These are phyloP conservation scores for Naematelia aurantialba DNA, from an alignment of 768 basidiomycete species.

Conservation along the genomic window DNA sequence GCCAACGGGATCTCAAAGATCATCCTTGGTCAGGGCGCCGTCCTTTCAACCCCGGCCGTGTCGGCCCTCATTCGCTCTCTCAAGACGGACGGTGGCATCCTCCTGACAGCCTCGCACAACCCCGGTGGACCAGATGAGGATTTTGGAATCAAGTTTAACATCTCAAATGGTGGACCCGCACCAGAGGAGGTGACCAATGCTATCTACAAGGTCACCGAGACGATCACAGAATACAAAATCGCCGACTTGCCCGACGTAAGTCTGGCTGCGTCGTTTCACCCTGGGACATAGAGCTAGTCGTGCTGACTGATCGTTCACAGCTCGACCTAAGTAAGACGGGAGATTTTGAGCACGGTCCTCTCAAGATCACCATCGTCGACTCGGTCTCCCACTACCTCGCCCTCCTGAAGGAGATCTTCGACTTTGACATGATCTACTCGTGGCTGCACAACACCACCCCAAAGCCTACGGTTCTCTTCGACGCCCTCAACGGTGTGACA, in stretches of 20 bases:
- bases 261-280: constrained; percentile 15
- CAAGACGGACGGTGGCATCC: constrained; percentile 93
- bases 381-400: constrained; percentile 83
- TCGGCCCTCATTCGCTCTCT: constrained; percentile 94
- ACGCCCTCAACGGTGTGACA: constrained; percentile 93
- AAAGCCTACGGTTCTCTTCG: constrained; percentile 73
- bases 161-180: constrained; percentile 93
- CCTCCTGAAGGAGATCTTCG: constrained; percentile 84
- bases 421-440: constrained; percentile 82
- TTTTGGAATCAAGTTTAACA: constrained; percentile 99
- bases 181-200: constrained; percentile 94
- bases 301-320: constrained; percentile 50
- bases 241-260: constrained; percentile 72
- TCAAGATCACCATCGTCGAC: constrained; percentile 85
- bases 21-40: constrained; percentile 84
- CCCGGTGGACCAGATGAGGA: constrained; percentile 97
- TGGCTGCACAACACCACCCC: constrained; percentile 71
- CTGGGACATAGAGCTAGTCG: background rate
- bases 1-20: constrained; percentile 89
- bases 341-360: constrained; percentile 72
- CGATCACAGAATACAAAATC: constrained; percentile 76
- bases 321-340: constrained; percentile 81
- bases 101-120: constrained; percentile 95
- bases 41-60: constrained; percentile 94
- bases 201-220: constrained; percentile 88